Conservation (phyloP, 169 alveolate species). For the Eimeria praecox region DNA sequence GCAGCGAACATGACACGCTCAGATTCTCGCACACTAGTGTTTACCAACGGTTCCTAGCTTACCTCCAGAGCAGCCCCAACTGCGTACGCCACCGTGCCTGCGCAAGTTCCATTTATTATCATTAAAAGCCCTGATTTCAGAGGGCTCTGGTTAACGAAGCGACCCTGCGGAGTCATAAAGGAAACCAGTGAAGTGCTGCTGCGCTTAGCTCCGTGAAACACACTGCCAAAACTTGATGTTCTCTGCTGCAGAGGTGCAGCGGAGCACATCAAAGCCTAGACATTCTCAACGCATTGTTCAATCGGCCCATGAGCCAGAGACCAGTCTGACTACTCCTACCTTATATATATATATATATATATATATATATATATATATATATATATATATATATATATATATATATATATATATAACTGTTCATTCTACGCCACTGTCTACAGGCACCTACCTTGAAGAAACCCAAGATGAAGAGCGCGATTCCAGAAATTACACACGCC, state of each 20-base stretch:
- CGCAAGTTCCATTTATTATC: conserved; percentile 89
- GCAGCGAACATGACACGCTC: neutral
- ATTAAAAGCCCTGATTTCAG: conserved; percentile 87
- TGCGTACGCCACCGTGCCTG: conserved; percentile 90
- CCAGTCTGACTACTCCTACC: neutral
- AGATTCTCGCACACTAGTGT: neutral
- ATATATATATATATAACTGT: neutral
- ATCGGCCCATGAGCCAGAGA: neutral
- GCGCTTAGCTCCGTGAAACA: neutral
- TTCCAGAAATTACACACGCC: conserved; percentile 87
- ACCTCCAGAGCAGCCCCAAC: conserved; percentile 87
- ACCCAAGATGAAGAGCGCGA: conserved; percentile 89
- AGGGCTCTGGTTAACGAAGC: conserved; percentile 89
- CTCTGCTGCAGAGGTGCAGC: neutral
- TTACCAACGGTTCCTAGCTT: neutral
- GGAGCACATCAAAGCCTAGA: neutral
- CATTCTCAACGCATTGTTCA: neutral
- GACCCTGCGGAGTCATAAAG: conserved; percentile 83
- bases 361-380: neutral
- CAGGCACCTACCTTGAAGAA: conserved; percentile 84
- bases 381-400: neutral
- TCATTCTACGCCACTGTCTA: neutral
- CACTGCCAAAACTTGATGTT: neutral
- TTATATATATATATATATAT: neutral
- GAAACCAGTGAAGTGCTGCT: neutral